Evolutionary conservation across 2,329 filamentous ascomycete species (phyloP).

Genomic region (Hirsutella rhossiliensis): DNA sequence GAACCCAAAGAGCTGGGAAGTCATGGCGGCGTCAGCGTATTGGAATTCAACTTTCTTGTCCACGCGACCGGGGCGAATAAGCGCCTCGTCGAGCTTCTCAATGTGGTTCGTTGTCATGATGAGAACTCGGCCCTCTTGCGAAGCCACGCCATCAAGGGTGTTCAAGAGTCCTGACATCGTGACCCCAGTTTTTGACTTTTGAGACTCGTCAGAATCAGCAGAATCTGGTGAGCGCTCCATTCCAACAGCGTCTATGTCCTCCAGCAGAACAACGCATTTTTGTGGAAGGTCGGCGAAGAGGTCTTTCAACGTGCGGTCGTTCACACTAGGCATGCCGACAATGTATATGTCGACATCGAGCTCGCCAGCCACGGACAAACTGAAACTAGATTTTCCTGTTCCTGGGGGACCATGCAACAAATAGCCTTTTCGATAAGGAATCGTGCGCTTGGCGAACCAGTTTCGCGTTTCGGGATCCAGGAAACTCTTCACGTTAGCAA

Average conservation of each 20-base stretch:
- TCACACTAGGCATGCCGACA: slow-evolving; percentile 19
- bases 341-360: slow-evolving; percentile 23
- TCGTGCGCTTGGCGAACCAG: slow-evolving; percentile 18
- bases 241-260: slow-evolving; percentile 23
- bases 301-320: slow-evolving; percentile 15
- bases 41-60: slow-evolving; percentile 39
- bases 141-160: slow-evolving; percentile 10
- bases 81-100: slow-evolving; percentile 10
- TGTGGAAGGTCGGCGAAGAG: slow-evolving; percentile 19
- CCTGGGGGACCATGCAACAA: slow-evolving; percentile 25
- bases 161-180: slow-evolving; percentile 11
- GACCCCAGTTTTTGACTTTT: slow-evolving; percentile 1
- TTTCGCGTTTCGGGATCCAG: slow-evolving; percentile 15
- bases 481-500: slow-evolving; percentile 22
- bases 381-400: slow-evolving; percentile 26
- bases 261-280: slow-evolving; percentile 25
- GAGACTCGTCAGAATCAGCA: neutral
- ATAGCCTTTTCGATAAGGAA: slow-evolving; percentile 22
- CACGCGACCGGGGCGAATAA: slow-evolving; percentile 30
- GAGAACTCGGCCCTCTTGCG: slow-evolving; percentile 9
- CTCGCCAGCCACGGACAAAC: slow-evolving; percentile 20
- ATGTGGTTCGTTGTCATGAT: slow-evolving; percentile 15
- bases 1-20: neutral
- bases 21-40: neutral
- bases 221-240: neutral